Base-by-base conservation (phyloP, 805 yeast species). In the Ogataea zsoltii region DNA sequence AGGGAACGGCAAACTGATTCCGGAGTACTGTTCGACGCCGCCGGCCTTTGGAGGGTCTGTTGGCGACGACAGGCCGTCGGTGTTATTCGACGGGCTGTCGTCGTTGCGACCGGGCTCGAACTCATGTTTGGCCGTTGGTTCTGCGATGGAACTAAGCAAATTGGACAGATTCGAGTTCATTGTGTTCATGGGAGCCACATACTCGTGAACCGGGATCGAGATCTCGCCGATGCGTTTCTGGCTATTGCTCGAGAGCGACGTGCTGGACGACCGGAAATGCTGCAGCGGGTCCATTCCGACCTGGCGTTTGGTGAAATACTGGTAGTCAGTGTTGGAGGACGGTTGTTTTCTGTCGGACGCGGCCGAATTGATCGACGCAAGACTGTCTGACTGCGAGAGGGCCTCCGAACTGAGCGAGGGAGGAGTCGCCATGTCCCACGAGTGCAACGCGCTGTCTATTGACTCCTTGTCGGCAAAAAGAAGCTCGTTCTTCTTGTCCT, bases 171-270 rank as follows among this genome's bases (percentile, higher is more conserved):
- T 59, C 10, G 51, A 56, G 42, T 63, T 65, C 70, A 66, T 67
- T 19, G 67, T 60, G 43, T 65, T 63, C 44, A 66, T 41, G 11
- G 71, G 71, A 25, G 64, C 66, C 14, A 67, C 63, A 43, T 63
- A 67, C 42, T 67, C 71, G 39, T 67, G 68, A 21, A 65, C 55
- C 3, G 70, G 66, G 4, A 65, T 46, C 2, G 61, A 41, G 4
- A 65, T 65, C 46, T 65, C 70, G 10, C 69, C 69, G 2, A 58
- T 40, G 32, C 66, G 54, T 38, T 53, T 60, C 17, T 49, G 52
- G 29, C 41, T 34, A 5, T 46, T 28, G 11, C 45, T 33, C n/a
- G 45, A 40, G 11, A 36, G 38, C 23, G 43, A 49, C 10, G 50
- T 30, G 15, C 57, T 33, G 17, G 59, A 40, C 1, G 66, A 47